These are phyloP conservation scores for Xylariaceae sp. DNA, from an alignment of 2,329 filamentous ascomycete genomes.

Conservation along the genomic window DNA sequence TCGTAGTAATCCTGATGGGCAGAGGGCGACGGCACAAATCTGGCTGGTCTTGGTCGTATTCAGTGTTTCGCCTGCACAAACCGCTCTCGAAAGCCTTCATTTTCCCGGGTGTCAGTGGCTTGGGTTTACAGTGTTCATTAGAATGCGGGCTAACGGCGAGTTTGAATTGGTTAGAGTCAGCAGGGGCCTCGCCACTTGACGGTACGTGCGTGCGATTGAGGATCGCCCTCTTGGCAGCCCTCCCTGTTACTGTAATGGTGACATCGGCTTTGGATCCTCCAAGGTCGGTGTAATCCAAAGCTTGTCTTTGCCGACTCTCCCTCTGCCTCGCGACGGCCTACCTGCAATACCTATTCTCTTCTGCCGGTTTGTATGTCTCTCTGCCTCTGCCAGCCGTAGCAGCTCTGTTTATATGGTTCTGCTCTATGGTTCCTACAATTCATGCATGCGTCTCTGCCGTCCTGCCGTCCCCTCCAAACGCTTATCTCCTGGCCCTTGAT, in stretches of 20 bases:
- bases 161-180: slow-evolving; percentile 26
- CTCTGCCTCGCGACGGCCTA: slow-evolving; percentile 10
- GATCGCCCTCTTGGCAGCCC: slow-evolving; percentile 26
- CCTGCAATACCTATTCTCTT: neutral
- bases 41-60: slow-evolving; percentile 12
- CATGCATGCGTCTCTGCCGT: slow-evolving; percentile 3
- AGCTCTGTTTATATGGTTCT: neutral
- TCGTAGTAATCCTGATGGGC: neutral
- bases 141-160: slow-evolving; percentile 28
- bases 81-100: slow-evolving; percentile 11
- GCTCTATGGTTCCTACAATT: neutral
- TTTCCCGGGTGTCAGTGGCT: slow-evolving; percentile 9
- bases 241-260: slow-evolving; percentile 29
- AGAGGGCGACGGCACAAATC: neutral
- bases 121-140: slow-evolving; percentile 16
- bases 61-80: slow-evolving; percentile 18
- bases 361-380: neutral
- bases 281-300: slow-evolving; percentile 33
- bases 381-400: neutral
- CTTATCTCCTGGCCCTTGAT: neutral
- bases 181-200: slow-evolving; percentile 17
- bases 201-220: slow-evolving; percentile 27
- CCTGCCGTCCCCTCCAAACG: neutral
- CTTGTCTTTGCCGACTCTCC: slow-evolving; percentile 18
- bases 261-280: slow-evolving; percentile 28